Evolutionary conservation across 768 basidiomycete species (phyloP).

Genomic region (Lactarius sp.): DNA sequence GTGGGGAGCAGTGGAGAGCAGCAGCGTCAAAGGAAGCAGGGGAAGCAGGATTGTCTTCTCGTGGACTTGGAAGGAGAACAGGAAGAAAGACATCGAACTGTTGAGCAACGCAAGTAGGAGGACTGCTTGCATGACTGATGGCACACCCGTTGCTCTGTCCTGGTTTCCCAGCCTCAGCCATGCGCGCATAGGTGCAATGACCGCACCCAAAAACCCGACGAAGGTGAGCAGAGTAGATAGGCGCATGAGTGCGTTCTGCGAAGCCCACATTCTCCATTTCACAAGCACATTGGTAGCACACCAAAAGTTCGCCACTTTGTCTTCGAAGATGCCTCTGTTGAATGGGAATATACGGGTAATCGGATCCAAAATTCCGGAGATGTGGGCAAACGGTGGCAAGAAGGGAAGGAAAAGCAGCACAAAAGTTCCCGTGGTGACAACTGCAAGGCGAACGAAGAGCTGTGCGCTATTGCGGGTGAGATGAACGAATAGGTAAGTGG

Average conservation of each 20-base stretch:
- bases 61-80: slow-evolving; percentile 96
- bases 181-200: slow-evolving; percentile 41
- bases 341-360: slow-evolving; percentile 88
- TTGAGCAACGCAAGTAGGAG: slow-evolving; percentile 78
- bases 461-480: slow-evolving; percentile 29
- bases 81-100: slow-evolving; percentile 86
- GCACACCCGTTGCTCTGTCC: slow-evolving; percentile 22
- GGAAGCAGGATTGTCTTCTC: slow-evolving; percentile 90
- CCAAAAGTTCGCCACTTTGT: slow-evolving; percentile 98
- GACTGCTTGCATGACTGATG: slow-evolving; percentile 56
- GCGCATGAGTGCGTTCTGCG: slow-evolving; percentile 49
- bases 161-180: slow-evolving; percentile 33
- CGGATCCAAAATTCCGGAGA: slow-evolving; percentile 50
- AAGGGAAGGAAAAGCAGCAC: slow-evolving; percentile 73
- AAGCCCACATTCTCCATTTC: slow-evolving; percentile 70
- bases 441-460: slow-evolving; percentile 63
- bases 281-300: slow-evolving; percentile 85
- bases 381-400: slow-evolving; percentile 57
- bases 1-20: slow-evolving; percentile 49
- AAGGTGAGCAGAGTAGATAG: slow-evolving; percentile 64
- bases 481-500: not conserved
- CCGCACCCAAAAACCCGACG: slow-evolving; percentile 63
- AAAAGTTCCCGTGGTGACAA: slow-evolving; percentile 60
- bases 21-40: slow-evolving; percentile 75
- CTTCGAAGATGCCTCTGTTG: slow-evolving; percentile 84